These are phyloP conservation scores for Bimuria novae-zelandiae DNA, from an alignment of 2,329 filamentous ascomycete genomes.

Conservation along the genomic window DNA sequence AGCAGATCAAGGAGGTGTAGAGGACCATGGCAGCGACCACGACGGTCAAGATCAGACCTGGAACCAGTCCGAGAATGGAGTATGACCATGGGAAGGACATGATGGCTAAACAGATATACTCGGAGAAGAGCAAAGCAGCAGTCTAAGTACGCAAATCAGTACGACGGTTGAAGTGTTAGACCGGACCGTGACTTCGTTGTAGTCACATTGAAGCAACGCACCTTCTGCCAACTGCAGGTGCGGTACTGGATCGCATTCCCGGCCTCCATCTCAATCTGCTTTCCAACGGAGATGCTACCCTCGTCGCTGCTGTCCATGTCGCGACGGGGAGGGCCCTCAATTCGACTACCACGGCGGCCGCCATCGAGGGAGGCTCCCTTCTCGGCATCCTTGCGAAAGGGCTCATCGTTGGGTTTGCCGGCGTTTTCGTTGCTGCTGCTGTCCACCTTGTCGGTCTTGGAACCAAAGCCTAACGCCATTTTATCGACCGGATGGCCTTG, in stretches of 20 bases:
- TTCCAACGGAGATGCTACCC: conserved; percentile 55
- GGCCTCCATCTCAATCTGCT: conserved; percentile 77
- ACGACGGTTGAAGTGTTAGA: background rate
- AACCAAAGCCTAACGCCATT: conserved; percentile 55
- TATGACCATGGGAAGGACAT: conserved; percentile 98
- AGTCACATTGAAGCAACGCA: conserved; percentile 36
- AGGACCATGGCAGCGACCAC: conserved; percentile 78
- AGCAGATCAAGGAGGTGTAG: conserved; percentile 75
- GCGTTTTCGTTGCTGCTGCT: conserved; percentile 16
- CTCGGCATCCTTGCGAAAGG: conserved; percentile 35
- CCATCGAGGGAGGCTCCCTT: conserved; percentile 21
- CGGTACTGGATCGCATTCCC: conserved; percentile 85
- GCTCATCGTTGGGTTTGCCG: conserved; percentile 16
- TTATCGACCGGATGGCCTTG: conserved; percentile 53
- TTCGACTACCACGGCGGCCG: conserved; percentile 47
- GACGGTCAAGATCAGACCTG: conserved; percentile 80
- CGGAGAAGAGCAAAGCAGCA: conserved; percentile 85
- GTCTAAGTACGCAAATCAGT: conserved; percentile 58
- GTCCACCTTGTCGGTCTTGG: conserved; percentile 24
- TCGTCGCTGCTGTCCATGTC: conserved; percentile 43
- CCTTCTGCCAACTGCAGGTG: conserved; percentile 92
- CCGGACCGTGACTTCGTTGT: background rate
- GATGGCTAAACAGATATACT: conserved; percentile 91
- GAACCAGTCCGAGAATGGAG: conserved; percentile 82
- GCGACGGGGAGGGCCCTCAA: conserved; percentile 40